These are phyloP conservation scores for Cicer chorassanicum DNA, from an alignment of 306 rosid species.

Conservation along the genomic window DNA sequence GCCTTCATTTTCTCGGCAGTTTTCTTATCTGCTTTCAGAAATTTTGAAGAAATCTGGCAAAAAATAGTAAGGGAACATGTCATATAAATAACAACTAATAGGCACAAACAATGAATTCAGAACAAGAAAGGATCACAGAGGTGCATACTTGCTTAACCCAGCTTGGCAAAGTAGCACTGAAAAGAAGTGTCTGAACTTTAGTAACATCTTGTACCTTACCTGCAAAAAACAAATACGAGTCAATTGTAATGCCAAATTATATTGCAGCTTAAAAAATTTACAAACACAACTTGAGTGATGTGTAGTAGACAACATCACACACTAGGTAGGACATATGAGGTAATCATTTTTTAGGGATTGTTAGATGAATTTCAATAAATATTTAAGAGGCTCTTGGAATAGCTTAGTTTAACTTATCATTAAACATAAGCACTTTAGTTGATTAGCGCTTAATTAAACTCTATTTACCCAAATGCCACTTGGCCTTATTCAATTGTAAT, in stretches of 20 bases:
- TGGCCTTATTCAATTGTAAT: no score
- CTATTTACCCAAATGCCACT: background rate
- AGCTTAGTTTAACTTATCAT: background rate
- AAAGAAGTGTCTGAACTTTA: conserved; percentile 93
- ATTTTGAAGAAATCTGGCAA: conserved; percentile 70
- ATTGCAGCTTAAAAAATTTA: background rate
- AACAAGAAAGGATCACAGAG: conserved; percentile 1
- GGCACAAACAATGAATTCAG: background rate
- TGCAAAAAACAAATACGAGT: conserved; percentile 44
- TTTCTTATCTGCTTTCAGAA: conserved; percentile 72
- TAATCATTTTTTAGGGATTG: background rate
- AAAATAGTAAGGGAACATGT: conserved; percentile 2
- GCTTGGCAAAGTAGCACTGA: conserved; percentile 89
- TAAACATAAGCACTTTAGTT: background rate
- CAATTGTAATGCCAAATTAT: background rate
- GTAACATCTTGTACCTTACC: conserved; percentile 82
- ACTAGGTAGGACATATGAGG: no score
- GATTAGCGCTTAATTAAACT: background rate
- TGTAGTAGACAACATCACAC: background rate
- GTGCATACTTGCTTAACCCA: conserved; percentile 76
- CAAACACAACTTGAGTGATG: no score
- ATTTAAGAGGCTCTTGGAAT: background rate
- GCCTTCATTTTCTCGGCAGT: conserved; percentile 93
- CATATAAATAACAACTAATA: background rate
- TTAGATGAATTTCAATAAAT: background rate